Base-by-base conservation (phyloP, 352 stramenopile genomes). In the Globisporangium radiosum region DNA sequence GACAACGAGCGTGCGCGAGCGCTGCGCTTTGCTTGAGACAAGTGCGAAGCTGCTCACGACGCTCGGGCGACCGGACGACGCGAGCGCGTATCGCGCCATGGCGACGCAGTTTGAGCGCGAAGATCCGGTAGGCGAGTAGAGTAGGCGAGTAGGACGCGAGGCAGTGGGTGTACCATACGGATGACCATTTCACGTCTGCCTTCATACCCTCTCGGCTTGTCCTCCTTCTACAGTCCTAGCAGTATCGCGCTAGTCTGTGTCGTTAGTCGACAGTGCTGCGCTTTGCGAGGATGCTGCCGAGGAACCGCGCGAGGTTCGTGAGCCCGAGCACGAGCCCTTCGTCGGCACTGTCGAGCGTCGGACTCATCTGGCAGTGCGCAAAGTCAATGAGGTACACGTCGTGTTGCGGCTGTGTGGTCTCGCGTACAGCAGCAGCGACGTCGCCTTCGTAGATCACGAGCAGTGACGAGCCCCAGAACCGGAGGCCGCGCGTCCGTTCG, bases 331-430 rank as follows among this genome's bases (percentile, higher is more conserved):
- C 59, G 51, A 90, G 70, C 15, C 82, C 78, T 47, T 88, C 73
- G 52, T 92, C 82, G 3, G 80, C 68, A 25, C 71, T 71, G 33
- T 67, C 69, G 13, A 89, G 65, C 15, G 54, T 60, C 38, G 70
- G 56, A 60, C 70, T 86, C 69, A 88, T 85, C 61, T 92, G 77
- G 57, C 82, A 84, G 50, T 92, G 81, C 42, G 80, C 82, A 65
- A 92, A 90, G 68, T 92, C 80, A 40, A 92, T 90, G 19, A 92
- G 65, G 44, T 79, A 77, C 43, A 89, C 72, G 58, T 87, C 78
- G 40, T 7, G 7, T 36, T 69, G 68, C 15, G 59, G 68, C 47
- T 54, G 47, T 0, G 56, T 40, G 13, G 52, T 67, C 36, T 63
- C 58, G 4, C 58, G 69, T 48, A 68, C 60, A 25, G 25, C 25